Evolutionary conservation across 2,329 filamentous ascomycete species (phyloP).

Genomic region (Aspergillus nomiae): DNA sequence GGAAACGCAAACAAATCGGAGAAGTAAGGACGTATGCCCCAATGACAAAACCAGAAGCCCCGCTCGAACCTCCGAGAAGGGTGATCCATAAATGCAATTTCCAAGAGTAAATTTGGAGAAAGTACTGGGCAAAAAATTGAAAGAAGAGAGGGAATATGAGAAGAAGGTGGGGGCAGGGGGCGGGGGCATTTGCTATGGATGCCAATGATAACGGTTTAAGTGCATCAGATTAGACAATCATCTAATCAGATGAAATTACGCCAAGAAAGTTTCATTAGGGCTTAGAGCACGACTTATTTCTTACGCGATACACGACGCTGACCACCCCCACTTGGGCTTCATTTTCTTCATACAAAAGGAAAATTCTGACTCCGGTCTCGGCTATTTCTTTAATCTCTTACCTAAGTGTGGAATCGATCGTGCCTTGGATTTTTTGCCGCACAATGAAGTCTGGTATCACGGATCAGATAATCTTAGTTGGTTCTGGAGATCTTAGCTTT

Average conservation of each 20-base stretch:
- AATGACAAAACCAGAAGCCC: not conserved
- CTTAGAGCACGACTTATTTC: not conserved
- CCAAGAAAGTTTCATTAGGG: conserved; percentile 2
- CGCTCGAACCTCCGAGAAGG: not conserved
- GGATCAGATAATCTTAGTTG: not conserved
- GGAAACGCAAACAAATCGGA: not conserved
- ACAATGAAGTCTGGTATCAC: not conserved
- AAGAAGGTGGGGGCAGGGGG: not conserved
- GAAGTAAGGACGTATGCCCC: not conserved
- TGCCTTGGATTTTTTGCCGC: not conserved
- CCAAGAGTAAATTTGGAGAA: not conserved
- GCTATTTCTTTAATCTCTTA: not conserved
- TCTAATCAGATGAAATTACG: conserved; percentile 29
- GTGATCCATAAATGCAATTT: not conserved
- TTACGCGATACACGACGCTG: not conserved
- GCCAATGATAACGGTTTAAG: conserved; percentile 7
- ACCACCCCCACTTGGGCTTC: not conserved
- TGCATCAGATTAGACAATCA: conserved; percentile 34
- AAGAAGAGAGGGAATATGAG: not conserved
- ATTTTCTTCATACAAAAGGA: not conserved
- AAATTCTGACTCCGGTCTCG: conserved; percentile 8
- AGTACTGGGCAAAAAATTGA: not conserved
- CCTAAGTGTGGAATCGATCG: not conserved
- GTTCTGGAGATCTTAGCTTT: not conserved
- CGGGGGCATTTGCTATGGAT: not conserved